Conservation (phyloP, 2,329 filamentous ascomycete genomes). For the Ceratocystis smalleyi region DNA sequence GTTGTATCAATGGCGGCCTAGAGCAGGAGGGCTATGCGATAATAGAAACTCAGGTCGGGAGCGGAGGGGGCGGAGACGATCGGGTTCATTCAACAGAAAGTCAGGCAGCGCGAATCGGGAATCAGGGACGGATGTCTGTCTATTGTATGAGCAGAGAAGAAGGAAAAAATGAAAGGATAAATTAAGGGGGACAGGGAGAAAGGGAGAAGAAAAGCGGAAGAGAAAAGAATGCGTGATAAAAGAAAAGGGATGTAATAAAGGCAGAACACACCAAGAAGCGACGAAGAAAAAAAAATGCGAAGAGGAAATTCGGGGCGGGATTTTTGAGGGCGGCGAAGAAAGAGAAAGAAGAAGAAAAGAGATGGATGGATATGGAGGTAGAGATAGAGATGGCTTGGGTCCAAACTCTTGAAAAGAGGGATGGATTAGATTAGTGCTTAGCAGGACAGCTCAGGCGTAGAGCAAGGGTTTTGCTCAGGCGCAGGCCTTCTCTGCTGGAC, state of each 20-base stretch:
- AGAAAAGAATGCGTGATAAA: not conserved
- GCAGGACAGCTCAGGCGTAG: conserved; percentile 13
- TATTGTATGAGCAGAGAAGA: no score
- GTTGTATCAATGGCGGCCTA: not conserved
- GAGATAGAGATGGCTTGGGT: not conserved
- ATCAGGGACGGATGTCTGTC: not conserved
- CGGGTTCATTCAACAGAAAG: not conserved
- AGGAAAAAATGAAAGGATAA: not conserved
- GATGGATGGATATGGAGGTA: not conserved
- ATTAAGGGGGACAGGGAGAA: not conserved
- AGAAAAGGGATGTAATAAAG: not conserved
- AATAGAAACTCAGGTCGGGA: not conserved
- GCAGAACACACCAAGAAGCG: not conserved
- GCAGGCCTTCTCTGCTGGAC: conserved; percentile 11
- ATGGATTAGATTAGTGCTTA: conserved; percentile 3
- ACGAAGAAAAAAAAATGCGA: not conserved
- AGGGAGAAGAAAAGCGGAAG: not conserved
- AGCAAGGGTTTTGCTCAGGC: conserved; percentile 13
- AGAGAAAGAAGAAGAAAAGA: conserved; percentile 1
- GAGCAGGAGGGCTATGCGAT: not conserved
- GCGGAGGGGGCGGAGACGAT: not conserved
- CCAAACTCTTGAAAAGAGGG: conserved; percentile 1
- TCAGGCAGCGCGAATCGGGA: not conserved
- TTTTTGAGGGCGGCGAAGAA: not conserved
- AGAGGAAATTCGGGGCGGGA: not conserved